phyloP scores from a whole-genome alignment of 192 early-diverging fungal species.

The Phlyctochytrium arcticum region DNA sequence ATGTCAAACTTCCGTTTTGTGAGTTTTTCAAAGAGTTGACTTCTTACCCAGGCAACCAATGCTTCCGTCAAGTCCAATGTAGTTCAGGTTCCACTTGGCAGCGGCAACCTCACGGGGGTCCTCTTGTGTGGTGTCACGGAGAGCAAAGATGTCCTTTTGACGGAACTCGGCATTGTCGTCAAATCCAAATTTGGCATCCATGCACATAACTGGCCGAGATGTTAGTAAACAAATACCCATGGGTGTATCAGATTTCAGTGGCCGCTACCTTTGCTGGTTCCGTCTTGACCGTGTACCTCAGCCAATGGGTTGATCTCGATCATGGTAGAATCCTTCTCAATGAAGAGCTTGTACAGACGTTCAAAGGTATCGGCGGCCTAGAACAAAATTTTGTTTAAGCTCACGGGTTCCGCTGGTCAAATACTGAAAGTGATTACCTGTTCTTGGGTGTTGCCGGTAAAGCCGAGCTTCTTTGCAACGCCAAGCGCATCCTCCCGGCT shows the following conservation, averaged over 20 bases:
- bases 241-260: not conserved
- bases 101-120: conserved; percentile 96
- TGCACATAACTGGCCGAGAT: conserved; percentile 66
- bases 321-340: conserved; percentile 95
- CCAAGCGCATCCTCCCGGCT: conserved; percentile 65
- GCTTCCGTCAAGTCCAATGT: conserved; percentile 97
- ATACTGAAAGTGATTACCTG: conserved; percentile 35
- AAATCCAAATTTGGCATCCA: conserved; percentile 99
- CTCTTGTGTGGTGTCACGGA: conserved; percentile 93
- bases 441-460: conserved; percentile 72
- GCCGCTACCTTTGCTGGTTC: conserved; percentile 28
- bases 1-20: not conserved
- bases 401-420: not conserved
- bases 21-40: not conserved
- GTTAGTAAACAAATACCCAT: not conserved
- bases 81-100: conserved; percentile 96
- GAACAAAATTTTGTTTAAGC: conserved; percentile 7
- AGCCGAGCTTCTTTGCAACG: conserved; percentile 85
- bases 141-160: conserved; percentile 82
- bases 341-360: conserved; percentile 94
- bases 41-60: conserved; percentile 88
- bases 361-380: conserved; percentile 87
- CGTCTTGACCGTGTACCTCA: conserved; percentile 82
- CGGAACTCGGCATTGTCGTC: conserved; percentile 99
- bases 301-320: conserved; percentile 99